A percentile compares a stretch with the other conserved stretches of the same genome.
Conservation (phyloP, 495 filamentous ascomycete genomes). For the Penicillium roqueforti region DNA sequence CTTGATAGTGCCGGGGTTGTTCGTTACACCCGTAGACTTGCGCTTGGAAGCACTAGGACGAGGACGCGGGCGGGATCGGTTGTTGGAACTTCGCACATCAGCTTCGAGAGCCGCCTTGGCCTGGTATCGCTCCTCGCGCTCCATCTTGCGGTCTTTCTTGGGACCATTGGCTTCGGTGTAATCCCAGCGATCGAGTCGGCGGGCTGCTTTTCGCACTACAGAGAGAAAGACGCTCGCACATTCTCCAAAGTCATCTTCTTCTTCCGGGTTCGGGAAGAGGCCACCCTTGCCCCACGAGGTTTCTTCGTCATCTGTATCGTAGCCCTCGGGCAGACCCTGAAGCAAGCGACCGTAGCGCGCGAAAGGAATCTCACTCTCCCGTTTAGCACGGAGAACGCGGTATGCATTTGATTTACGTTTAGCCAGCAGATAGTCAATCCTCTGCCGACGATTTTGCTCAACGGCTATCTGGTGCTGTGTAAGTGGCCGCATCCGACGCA, state of each 20-base stretch:
- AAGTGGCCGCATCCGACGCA: constrained; percentile 70
- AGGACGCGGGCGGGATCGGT: constrained; percentile 21
- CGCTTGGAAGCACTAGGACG: constrained; percentile 29
- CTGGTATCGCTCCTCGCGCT: constrained; percentile 42
- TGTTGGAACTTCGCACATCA: constrained; percentile 21
- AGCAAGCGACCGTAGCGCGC: constrained; percentile 67
- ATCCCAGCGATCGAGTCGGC: constrained; percentile 74
- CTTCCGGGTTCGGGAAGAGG: constrained; percentile 58
- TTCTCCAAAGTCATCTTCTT: constrained; percentile 77
- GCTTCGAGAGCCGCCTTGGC: constrained; percentile 25
- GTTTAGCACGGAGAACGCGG: constrained; percentile 54
- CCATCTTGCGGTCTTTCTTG: constrained; percentile 40
- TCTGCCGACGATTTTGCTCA: constrained; percentile 80
- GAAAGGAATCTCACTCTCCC: constrained; percentile 54
- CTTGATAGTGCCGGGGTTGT: constrained; percentile 23
- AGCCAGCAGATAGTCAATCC: constrained; percentile 81
- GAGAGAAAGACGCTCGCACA: constrained; percentile 68
- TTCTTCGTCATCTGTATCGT: constrained; percentile 78
- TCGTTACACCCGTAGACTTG: constrained; percentile 32
- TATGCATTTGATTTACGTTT: constrained; percentile 63
- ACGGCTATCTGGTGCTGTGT: constrained; percentile 93
- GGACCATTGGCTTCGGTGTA: constrained; percentile 48
- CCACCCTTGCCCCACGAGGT: constrained; percentile 58
- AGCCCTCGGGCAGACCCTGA: constrained; percentile 61
- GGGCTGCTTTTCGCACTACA: constrained; percentile 60